Evolutionary conservation across 306 rosid genomes (phyloP).

Genomic region (Lagenaria siceraria): DNA sequence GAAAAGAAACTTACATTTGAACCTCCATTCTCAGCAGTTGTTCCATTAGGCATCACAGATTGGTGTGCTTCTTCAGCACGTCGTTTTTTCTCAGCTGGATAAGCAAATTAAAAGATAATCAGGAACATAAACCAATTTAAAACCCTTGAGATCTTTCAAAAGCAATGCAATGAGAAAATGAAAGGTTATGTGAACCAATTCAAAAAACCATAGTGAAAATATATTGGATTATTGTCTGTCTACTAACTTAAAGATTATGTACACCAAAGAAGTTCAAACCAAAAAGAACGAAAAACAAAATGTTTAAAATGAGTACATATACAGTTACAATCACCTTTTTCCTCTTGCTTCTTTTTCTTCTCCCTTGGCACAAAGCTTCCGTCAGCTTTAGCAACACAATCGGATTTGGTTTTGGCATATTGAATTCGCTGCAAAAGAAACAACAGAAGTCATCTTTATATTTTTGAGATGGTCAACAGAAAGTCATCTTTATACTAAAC

Average conservation of each 20-base stretch:
- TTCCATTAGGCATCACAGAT: conserved; percentile 47
- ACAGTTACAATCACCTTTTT: conserved; percentile 50
- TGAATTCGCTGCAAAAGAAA: conserved; percentile 65
- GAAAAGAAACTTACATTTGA: conserved; percentile 41
- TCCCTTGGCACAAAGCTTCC: conserved; percentile 93
- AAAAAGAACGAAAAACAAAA: not conserved
- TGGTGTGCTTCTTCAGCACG: conserved; percentile 56
- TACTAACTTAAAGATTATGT: not conserved
- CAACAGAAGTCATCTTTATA: not conserved
- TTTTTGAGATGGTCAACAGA: not conserved
- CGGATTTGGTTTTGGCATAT: conserved; percentile 89
- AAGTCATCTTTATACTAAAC: not conserved
- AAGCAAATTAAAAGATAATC: not conserved
- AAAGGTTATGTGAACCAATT: too few species aligned
- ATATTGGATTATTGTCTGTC: not conserved
- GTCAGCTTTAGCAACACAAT: conserved; percentile 88
- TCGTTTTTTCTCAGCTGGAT: conserved; percentile 73
- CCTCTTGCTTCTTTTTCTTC: conserved; percentile 95
- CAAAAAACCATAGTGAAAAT: not conserved
- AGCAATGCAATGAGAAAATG: conserved; percentile 1
- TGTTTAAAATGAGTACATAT: not conserved
- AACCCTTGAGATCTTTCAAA: not conserved
- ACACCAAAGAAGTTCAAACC: not conserved
- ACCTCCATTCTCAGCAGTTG: conserved; percentile 56
- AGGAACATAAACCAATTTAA: not conserved